These are phyloP conservation scores for Helichrysum umbraculigerum DNA, from an alignment of 129 eudicot genomes.

Conservation along the genomic window DNA sequence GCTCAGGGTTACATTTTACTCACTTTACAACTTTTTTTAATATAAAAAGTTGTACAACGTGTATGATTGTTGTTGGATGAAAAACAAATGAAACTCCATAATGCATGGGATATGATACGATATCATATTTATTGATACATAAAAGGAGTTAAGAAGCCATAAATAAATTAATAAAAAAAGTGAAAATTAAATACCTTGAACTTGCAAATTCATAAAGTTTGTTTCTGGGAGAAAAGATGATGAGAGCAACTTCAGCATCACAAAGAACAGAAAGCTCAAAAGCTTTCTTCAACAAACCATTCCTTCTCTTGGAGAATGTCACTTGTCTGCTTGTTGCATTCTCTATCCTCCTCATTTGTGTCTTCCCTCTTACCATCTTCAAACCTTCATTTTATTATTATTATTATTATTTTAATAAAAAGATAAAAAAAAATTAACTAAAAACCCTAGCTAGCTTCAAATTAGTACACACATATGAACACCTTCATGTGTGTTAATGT, in stretches of 20 bases:
- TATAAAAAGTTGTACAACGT: too few species aligned
- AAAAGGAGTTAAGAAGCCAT: too few species aligned
- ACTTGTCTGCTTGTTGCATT: constrained; percentile 91
- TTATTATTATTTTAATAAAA: too few species aligned
- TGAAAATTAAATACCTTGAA: constrained; percentile 49
- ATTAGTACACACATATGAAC: background rate
- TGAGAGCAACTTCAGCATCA: constrained; percentile 84
- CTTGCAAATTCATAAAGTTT: constrained; percentile 89
- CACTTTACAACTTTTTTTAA: too few species aligned
- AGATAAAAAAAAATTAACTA: background rate
- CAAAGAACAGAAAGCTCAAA: constrained; percentile 88
- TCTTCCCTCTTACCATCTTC: constrained; percentile 81
- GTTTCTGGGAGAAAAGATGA: constrained; percentile 88
- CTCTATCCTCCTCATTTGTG: constrained; percentile 88
- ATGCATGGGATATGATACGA: too few species aligned
- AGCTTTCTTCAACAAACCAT: constrained; percentile 77
- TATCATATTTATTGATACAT: too few species aligned
- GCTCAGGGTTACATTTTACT: too few species aligned
- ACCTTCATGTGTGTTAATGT: background rate
- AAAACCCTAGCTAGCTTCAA: background rate
- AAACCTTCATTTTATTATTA: background rate
- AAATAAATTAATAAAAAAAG: too few species aligned
- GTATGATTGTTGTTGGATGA: too few species aligned
- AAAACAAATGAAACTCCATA: too few species aligned
- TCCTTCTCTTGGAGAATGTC: constrained; percentile 78